A percentile compares a stretch with the other conserved stretches of the same genome.
Conservation (phyloP, 768 basidiomycete species). For the Pisolithus microcarpus region DNA sequence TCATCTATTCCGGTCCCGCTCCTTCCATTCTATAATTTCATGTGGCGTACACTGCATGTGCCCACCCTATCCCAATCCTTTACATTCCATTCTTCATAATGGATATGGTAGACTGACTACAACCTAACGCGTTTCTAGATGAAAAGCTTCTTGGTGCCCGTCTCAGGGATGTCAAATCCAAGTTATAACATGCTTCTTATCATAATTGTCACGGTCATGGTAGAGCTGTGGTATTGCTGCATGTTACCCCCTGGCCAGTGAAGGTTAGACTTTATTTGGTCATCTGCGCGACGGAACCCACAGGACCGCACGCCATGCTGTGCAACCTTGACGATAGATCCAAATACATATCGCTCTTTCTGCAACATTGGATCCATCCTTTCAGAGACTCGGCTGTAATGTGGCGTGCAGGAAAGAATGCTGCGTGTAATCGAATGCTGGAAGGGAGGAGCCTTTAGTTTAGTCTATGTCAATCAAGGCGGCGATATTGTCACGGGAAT, state of each 20-base stretch:
- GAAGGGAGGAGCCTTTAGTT: too few relatives aligned
- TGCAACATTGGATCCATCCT: neutral
- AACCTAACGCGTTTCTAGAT: constrained; percentile 25
- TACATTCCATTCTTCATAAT: too few relatives aligned
- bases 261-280: too few relatives aligned
- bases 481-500: too few relatives aligned
- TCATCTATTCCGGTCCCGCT: neutral
- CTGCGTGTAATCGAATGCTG: too few relatives aligned
- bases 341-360: neutral
- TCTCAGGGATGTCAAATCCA: constrained; percentile 33
- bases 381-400: too few relatives aligned
- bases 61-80: neutral
- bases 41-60: neutral
- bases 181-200: constrained; percentile 23
- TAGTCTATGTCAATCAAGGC: too few relatives aligned
- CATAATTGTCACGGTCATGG: neutral
- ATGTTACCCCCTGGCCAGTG: neutral
- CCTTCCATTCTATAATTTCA: neutral
- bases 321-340: neutral
- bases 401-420: too few relatives aligned
- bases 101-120: neutral
- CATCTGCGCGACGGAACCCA: too few relatives aligned
- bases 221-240: neutral
- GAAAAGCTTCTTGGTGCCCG: constrained; percentile 38
- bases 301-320: neutral